Conservation (phyloP, 148 eudicot species). For the Diospyros lotus region DNA sequence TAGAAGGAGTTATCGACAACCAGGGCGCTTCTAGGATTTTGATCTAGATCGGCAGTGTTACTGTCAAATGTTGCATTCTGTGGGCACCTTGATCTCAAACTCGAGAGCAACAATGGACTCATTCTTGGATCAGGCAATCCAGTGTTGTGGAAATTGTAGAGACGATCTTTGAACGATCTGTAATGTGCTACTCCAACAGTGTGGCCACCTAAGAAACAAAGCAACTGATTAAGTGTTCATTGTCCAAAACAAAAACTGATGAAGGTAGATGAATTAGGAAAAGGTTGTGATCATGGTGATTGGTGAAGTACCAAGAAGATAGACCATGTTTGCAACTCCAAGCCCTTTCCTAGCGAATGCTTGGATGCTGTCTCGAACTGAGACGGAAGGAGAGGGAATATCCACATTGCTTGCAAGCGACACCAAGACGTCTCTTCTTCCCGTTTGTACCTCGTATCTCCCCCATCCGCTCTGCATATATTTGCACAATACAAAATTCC, state of each 20-base stretch:
- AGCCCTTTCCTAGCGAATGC: conserved; percentile 35
- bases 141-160: conserved; percentile 38
- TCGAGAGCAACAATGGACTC: conserved; percentile 13
- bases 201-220: conserved; percentile 42
- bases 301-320: conserved; percentile 34
- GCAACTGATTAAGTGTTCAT: no score
- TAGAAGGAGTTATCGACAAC: conserved; percentile 44
- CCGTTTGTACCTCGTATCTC: conserved; percentile 39
- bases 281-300: no score
- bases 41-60: conserved; percentile 39
- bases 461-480: conserved; percentile 39
- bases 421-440: conserved; percentile 45
- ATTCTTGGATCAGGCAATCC: conserved; percentile 38
- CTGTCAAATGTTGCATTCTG: conserved; percentile 1
- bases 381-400: conserved; percentile 42
- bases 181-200: conserved; percentile 59
- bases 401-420: conserved; percentile 32
- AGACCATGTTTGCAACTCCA: conserved; percentile 29
- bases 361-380: conserved; percentile 24
- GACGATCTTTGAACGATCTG: conserved; percentile 30
- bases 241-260: no score
- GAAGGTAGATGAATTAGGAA: no score
- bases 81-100: conserved; percentile 35
- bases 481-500: no score
- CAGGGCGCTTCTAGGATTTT: conserved; percentile 26